phyloP scores from a whole-genome alignment of 2,329 filamentous ascomycete species.

The Talaromyces sp. region DNA sequence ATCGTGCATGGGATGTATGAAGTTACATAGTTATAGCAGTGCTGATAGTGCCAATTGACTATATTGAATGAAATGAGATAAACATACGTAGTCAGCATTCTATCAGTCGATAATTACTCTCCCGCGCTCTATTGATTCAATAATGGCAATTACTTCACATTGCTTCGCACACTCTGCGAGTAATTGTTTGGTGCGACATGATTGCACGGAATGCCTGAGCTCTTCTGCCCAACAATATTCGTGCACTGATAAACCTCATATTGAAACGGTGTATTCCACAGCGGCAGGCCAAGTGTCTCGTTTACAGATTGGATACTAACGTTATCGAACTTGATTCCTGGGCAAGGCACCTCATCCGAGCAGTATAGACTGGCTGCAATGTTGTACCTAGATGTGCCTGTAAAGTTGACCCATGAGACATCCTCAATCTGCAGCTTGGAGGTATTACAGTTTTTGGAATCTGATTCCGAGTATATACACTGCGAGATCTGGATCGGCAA shows the following conservation, averaged over 20 bases:
- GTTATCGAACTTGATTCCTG: conserved; percentile 40
- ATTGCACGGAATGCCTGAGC: conserved; percentile 22
- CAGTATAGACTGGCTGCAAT: conserved; percentile 45
- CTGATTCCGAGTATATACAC: conserved; percentile 17
- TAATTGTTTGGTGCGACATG: conserved; percentile 19
- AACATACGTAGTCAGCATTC: background rate
- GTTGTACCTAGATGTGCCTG: conserved; percentile 45
- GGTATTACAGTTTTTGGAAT: conserved; percentile 1
- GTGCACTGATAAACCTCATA: conserved; percentile 39
- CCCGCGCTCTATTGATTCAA: background rate
- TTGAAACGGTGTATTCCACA: conserved; percentile 15
- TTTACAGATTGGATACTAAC: conserved; percentile 42
- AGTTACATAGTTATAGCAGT: too few species aligned
- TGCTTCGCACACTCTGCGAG: conserved; percentile 1
- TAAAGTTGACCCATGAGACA: conserved; percentile 46
- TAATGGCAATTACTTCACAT: background rate
- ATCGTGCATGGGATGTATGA: background rate
- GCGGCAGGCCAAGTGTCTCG: conserved; percentile 25
- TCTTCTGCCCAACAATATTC: conserved; percentile 27
- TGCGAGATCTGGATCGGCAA: conserved; percentile 22
- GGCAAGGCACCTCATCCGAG: conserved; percentile 38
- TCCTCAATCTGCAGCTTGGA: conserved; percentile 38
- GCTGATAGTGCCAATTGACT: background rate
- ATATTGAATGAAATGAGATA: background rate
- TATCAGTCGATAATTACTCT: background rate